A percentile compares a stretch with the other conserved stretches of the same genome.
Conservation (phyloP, 768 basidiomycete species). For the Trametes sanguinea region DNA sequence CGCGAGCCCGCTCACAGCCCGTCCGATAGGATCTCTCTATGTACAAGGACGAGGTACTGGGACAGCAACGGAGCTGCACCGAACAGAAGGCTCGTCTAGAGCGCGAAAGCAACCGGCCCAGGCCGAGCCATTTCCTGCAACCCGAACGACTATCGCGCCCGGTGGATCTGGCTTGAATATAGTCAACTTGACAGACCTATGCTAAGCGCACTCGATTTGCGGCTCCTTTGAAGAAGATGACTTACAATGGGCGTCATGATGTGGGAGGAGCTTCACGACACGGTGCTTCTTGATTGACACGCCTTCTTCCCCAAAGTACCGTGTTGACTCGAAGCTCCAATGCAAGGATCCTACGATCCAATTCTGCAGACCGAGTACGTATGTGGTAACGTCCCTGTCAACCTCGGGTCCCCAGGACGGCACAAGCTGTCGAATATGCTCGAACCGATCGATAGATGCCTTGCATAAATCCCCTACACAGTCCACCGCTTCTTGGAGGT, state of each 20-base stretch:
- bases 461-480: constrained; percentile 62
- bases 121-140: neutral
- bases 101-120: constrained; percentile 4
- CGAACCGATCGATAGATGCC: constrained; percentile 54
- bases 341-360: constrained; percentile 75
- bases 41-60: constrained; percentile 12
- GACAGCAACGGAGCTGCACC: constrained; percentile 11
- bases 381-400: constrained; percentile 57
- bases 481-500: constrained; percentile 63
- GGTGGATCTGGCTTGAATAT: constrained; percentile 3
- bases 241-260: constrained; percentile 5
- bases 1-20: neutral
- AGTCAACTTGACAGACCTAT: constrained; percentile 12
- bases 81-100: constrained; percentile 16
- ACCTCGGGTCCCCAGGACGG: constrained; percentile 66
- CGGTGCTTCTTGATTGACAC: constrained; percentile 54
- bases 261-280: constrained; percentile 45
- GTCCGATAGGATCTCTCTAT: neutral
- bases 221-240: neutral
- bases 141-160: neutral
- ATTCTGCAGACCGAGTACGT: constrained; percentile 63
- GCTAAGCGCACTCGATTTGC: neutral
- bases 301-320: constrained; percentile 68
- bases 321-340: constrained; percentile 70
- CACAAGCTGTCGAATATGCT: constrained; percentile 42